Evolutionary conservation across 202 grass and related monocot species (phyloP).

Genomic region (Setaria viridis): DNA sequence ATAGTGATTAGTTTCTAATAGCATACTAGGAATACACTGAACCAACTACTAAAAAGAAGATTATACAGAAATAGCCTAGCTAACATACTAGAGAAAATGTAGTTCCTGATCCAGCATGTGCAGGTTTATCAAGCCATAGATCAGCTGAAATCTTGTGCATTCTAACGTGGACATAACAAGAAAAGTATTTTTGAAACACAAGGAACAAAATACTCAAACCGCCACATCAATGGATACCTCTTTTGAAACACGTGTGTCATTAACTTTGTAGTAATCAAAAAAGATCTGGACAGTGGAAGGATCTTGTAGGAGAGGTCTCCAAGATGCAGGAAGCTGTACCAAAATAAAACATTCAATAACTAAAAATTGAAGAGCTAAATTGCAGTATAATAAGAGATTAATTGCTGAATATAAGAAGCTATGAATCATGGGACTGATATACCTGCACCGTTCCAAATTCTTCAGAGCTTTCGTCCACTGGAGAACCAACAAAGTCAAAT

Average conservation of each 20-base stretch:
- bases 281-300: constrained; percentile 95
- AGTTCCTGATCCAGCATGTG: neutral
- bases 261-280: constrained; percentile 95
- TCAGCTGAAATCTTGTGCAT: neutral
- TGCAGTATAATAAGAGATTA: constrained; percentile 13
- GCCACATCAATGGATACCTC: constrained; percentile 66
- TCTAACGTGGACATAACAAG: neutral
- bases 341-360: constrained; percentile 39
- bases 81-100: constrained; percentile 21
- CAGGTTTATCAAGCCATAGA: neutral
- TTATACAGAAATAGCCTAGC: constrained; percentile 13
- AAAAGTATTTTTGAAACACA: neutral
- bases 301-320: constrained; percentile 95
- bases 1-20: neutral
- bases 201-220: constrained; percentile 21
- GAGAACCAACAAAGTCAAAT: constrained; percentile 96
- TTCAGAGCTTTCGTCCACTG: constrained; percentile 98
- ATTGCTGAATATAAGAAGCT: constrained; percentile 19
- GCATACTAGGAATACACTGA: constrained; percentile 1
- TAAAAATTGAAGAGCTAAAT: constrained; percentile 19
- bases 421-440: constrained; percentile 47
- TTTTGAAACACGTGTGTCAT: constrained; percentile 78
- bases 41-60: constrained; percentile 10
- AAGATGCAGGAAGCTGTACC: constrained; percentile 90
- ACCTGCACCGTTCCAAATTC: constrained; percentile 99